phyloP scores from a whole-genome alignment of 2,329 filamentous ascomycete species.

The Neofusicoccum parvum region DNA sequence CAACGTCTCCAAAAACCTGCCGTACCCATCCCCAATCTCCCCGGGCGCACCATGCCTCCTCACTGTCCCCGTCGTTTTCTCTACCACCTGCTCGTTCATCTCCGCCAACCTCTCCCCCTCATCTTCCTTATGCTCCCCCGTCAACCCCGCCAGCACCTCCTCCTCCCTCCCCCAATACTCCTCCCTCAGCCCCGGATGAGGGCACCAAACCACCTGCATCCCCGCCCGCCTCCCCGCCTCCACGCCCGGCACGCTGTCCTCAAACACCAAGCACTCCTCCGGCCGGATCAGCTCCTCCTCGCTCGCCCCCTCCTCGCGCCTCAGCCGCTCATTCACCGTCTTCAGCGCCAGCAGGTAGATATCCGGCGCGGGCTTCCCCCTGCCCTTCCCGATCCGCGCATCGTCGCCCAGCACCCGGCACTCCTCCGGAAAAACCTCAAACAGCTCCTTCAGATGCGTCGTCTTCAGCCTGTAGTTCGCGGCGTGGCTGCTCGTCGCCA shows the following conservation, averaged over 20 bases:
- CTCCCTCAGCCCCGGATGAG: conserved; percentile 74
- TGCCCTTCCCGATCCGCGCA: conserved; percentile 69
- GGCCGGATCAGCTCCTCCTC: conserved; percentile 68
- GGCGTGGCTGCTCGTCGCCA: conserved; percentile 78
- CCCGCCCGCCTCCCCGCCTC: conserved; percentile 88
- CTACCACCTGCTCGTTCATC: conserved; percentile 36
- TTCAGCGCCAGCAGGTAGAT: conserved; percentile 88
- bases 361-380: conserved; percentile 94
- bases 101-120: conserved; percentile 33
- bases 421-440: conserved; percentile 63
- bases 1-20: conserved; percentile 53
- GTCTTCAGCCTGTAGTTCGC: conserved; percentile 80
- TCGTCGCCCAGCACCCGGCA: conserved; percentile 87
- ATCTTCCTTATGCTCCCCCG: conserved; percentile 66
- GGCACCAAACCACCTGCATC: conserved; percentile 93
- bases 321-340: conserved; percentile 77
- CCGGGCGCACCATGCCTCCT: conserved; percentile 53
- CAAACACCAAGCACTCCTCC: conserved; percentile 92
- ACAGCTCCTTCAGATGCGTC: conserved; percentile 53
- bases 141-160: conserved; percentile 80
- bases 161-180: conserved; percentile 77
- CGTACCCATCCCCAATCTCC: conserved; percentile 63
- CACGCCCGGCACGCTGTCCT: conserved; percentile 91
- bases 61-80: conserved; percentile 40
- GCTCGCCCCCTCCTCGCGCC: conserved; percentile 46